Conservation (phyloP, 805 yeast species). For the Phaffomyces antillensis region DNA sequence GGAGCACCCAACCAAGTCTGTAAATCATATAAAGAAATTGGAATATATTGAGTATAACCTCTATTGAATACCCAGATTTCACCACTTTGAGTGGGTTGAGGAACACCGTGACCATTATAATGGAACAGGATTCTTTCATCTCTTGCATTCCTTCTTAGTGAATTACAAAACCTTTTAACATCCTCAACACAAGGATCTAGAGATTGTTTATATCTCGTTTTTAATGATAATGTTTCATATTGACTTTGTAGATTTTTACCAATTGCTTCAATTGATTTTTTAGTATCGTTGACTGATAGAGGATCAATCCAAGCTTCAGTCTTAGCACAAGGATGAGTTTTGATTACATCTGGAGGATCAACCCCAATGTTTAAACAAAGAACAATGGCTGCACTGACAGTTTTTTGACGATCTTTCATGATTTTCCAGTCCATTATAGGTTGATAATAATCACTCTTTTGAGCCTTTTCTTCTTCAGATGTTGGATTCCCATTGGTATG, state of each 20-base stretch:
- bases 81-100: slow-evolving; percentile 92
- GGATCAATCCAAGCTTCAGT: slow-evolving; percentile 95
- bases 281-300: slow-evolving; percentile 67
- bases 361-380: slow-evolving; percentile 89
- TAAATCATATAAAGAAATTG: slow-evolving; percentile 88
- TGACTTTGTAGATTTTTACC: slow-evolving; percentile 84
- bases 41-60: slow-evolving; percentile 95
- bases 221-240: slow-evolving; percentile 79
- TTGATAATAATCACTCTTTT: slow-evolving; percentile 47
- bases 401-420: slow-evolving; percentile 83
- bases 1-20: slow-evolving; percentile 99
- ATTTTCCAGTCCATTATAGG: slow-evolving; percentile 86
- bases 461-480: slow-evolving; percentile 42
- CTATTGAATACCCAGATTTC: slow-evolving; percentile 98
- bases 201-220: slow-evolving; percentile 86
- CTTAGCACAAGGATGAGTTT: slow-evolving; percentile 89
- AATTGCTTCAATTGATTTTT: slow-evolving; percentile 84
- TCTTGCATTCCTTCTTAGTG: slow-evolving; percentile 81
- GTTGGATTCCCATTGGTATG: slow-evolving; percentile 82
- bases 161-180: slow-evolving; percentile 83
- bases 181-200: slow-evolving; percentile 96
- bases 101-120: slow-evolving; percentile 98
- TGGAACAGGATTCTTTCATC: slow-evolving; percentile 92
- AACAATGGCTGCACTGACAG: slow-evolving; percentile 88
- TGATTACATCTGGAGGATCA: slow-evolving; percentile 93